A percentile compares a stretch with the other conserved stretches of the same genome.
Conservation (phyloP, 139 green algal species). For the Picocystis salinarum region DNA sequence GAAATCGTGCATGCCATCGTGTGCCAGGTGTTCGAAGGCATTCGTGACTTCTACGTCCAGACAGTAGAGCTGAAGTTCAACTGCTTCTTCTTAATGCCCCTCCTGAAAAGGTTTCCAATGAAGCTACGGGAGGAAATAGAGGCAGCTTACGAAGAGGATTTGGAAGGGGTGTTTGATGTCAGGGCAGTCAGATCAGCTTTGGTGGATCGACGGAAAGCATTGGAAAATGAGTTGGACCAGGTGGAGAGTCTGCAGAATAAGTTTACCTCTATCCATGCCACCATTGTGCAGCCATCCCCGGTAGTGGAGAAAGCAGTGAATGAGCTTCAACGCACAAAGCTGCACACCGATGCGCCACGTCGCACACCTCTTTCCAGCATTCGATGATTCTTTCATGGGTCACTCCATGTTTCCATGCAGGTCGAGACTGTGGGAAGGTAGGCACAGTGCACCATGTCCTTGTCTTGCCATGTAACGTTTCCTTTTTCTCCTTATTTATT, state of each 20-base stretch:
- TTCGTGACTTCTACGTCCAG: conserved; percentile 77
- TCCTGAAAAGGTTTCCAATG: conserved; percentile 71
- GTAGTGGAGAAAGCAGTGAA: no score
- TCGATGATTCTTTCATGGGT: no score
- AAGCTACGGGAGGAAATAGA: conserved; percentile 68
- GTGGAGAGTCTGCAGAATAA: conserved; percentile 72
- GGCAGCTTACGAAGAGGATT: conserved; percentile 51
- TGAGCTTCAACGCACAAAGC: no score
- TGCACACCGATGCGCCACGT: no score
- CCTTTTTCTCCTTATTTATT: no score
- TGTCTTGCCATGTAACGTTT: no score
- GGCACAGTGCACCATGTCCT: no score
- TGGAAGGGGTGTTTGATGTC: conserved; percentile 80
- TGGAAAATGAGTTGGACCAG: conserved; percentile 21
- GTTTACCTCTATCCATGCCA: conserved; percentile 71
- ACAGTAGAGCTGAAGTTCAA: conserved; percentile 84
- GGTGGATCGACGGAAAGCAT: conserved; percentile 26
- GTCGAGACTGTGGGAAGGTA: no score
- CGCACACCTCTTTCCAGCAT: no score
- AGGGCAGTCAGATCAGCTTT: conserved; percentile 36
- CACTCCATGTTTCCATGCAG: no score
- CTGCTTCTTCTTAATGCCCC: conserved; percentile 96
- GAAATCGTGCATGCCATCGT: conserved; percentile 82
- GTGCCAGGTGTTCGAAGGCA: conserved; percentile 66
- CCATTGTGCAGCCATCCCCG: conserved; percentile 20